Evolutionary conservation across 805 yeast genomes (phyloP).

Genomic region (Saturnispora sekii): DNA sequence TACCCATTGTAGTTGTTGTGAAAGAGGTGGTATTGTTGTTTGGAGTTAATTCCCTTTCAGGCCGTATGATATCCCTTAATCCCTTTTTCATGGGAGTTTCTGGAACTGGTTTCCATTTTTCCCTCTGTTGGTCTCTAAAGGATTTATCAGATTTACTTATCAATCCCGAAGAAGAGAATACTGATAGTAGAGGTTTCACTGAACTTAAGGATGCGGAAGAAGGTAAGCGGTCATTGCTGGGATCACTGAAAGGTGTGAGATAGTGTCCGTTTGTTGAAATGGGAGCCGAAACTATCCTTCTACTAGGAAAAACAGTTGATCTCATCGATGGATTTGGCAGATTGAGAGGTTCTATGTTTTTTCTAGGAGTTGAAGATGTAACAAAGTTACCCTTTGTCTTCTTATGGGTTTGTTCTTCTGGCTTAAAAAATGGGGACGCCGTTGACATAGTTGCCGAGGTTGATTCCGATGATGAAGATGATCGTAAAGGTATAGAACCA

Average conservation of each 20-base stretch:
- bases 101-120: slow-evolving; percentile 33
- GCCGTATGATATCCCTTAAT: slow-evolving; percentile 21
- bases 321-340: slow-evolving; percentile 2
- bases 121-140: slow-evolving; percentile 24
- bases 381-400: background rate
- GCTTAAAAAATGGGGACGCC: slow-evolving; percentile 3
- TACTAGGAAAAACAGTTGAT: background rate
- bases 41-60: slow-evolving; percentile 9
- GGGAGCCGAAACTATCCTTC: slow-evolving; percentile 4
- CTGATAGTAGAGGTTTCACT: slow-evolving; percentile 79
- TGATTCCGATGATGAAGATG: slow-evolving; percentile 3
- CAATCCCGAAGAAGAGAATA: slow-evolving; percentile 68
- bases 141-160: slow-evolving; percentile 45
- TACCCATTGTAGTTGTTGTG: slow-evolving; percentile 2
- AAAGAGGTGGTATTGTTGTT: slow-evolving; percentile 5
- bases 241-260: slow-evolving; percentile 2
- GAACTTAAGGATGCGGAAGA: slow-evolving; percentile 54
- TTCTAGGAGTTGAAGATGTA: slow-evolving; percentile 2
- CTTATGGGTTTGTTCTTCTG: slow-evolving; percentile 1
- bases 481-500: slow-evolving; percentile 4
- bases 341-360: slow-evolving; percentile 9
- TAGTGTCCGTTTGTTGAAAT: slow-evolving; percentile 5
- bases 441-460: background rate
- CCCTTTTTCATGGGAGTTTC: slow-evolving; percentile 57
- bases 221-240: background rate